phyloP scores from a whole-genome alignment of 306 rosid genomes.

The Biancaea sappan region DNA sequence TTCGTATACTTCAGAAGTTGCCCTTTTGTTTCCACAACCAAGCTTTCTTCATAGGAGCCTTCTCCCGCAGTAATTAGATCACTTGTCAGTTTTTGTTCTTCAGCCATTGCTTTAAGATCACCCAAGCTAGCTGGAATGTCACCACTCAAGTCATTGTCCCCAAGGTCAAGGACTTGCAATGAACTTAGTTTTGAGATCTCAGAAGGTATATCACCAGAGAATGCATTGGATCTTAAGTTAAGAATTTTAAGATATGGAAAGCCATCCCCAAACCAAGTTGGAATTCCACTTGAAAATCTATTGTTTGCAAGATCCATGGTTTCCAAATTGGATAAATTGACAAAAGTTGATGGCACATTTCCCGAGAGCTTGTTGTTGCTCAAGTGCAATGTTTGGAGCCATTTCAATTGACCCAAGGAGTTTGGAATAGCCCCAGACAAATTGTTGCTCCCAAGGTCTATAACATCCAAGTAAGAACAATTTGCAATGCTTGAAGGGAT shows the following conservation, averaged over 20 bases:
- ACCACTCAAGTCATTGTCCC: constrained; percentile 39
- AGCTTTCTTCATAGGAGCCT: constrained; percentile 28
- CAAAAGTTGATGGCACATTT: constrained; percentile 40
- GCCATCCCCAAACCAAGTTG: constrained; percentile 42
- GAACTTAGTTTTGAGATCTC: constrained; percentile 40
- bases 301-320: constrained; percentile 49
- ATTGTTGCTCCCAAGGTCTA: constrained; percentile 44
- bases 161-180: constrained; percentile 50
- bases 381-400: constrained; percentile 43
- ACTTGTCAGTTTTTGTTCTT: neutral
- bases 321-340: constrained; percentile 43
- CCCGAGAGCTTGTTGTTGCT: constrained; percentile 38
- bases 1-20: constrained; percentile 4
- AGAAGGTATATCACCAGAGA: constrained; percentile 34
- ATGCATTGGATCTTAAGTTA: constrained; percentile 49
- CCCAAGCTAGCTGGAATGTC: constrained; percentile 42
- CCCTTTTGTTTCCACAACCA: constrained; percentile 33
- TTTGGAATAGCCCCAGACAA: constrained; percentile 41
- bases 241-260: constrained; percentile 39
- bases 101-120: constrained; percentile 35
- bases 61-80: constrained; percentile 7
- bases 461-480: constrained; percentile 28
- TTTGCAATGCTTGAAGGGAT: constrained; percentile 43
- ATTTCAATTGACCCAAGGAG: constrained; percentile 36
- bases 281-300: constrained; percentile 34